Evolutionary conservation across 1,284 basidiomycete species (phyloP), one percentile per base, ranked within the genome.

Genomic region (Cerioporus squamosus): DNA sequence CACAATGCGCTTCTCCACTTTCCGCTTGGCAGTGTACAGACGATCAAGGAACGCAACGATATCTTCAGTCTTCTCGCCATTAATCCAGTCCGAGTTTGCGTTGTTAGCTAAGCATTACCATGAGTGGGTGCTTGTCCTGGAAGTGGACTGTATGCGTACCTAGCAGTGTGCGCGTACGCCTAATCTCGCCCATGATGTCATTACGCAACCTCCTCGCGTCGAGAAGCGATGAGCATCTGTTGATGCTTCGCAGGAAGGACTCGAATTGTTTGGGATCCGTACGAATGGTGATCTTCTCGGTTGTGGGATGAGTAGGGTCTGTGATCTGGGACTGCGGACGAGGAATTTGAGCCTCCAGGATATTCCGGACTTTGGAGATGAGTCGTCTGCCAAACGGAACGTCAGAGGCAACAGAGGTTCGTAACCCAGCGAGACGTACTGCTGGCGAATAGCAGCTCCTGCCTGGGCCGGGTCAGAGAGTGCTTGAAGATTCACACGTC

Each of bases 131-230:
- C 26, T 29, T 29, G 6, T 29, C 26, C 26, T 6, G 9, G 8
- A 15, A 40, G n/a, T 36, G 36, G 20, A 33, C 26, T 20, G 29
- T 24, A 49, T 47, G 63, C 79, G 55, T 69, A 91, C 91, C 88
- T 38, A 94, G 79, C 26, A 88, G 67, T 44, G 87, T 70, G 44
- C 91, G 81, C 2, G 93, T 95, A 63, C 87, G 80, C 50, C 95
- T 78, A 51, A 95, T 93, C 75, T 97, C 95, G 14, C 91, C 85
- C 62, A 92, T 84, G 33, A 98, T 83, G 66, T 98, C 95, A 64
- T 93, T 95, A 74, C 95, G 91, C 42, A 97, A 73, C n/a, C 95
- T 81, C 51, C 94, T 81, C 1, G 94, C 94, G 70, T 98, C 95
- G 24, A 95, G 76, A 5, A 97, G 78, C 3, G 91, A 95, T 14